These are phyloP conservation scores for Epicoccum nigrum DNA, from an alignment of 2,329 filamentous ascomycete species.

Conservation along the genomic window DNA sequence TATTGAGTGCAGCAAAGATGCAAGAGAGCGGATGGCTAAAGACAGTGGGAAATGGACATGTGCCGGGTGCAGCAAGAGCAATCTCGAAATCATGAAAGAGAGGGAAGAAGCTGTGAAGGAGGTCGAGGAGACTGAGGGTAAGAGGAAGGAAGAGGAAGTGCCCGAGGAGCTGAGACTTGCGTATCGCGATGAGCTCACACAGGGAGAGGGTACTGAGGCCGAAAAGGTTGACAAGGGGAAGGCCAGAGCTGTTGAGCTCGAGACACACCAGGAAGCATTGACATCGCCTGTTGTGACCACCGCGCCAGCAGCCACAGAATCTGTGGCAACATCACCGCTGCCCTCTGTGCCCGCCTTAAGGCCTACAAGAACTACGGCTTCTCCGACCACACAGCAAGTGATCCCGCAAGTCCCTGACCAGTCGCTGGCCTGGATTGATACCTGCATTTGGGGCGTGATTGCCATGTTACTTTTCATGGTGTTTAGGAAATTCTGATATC, in stretches of 20 bases:
- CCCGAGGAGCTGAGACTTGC: conserved; percentile 67
- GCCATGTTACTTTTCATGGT: conserved; percentile 75
- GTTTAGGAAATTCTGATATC: conserved; percentile 52
- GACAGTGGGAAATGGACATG: conserved; percentile 73
- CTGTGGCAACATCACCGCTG: neutral
- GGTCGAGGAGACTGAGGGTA: conserved; percentile 51
- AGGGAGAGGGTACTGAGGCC: conserved; percentile 29
- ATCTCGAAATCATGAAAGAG: conserved; percentile 75
- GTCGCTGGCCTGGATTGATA: conserved; percentile 78
- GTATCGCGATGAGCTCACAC: conserved; percentile 73
- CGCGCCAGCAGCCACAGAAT: neutral
- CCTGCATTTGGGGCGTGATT: conserved; percentile 75
- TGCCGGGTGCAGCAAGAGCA: conserved; percentile 70
- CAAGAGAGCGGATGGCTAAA: conserved; percentile 71
- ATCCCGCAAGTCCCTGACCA: conserved; percentile 52
- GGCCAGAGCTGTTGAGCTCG: conserved; percentile 19
- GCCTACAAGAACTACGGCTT: conserved; percentile 24
- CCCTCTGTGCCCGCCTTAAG: conserved; percentile 4
- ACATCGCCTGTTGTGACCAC: conserved; percentile 15
- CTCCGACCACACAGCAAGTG: conserved; percentile 23
- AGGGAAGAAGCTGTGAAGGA: conserved; percentile 65
- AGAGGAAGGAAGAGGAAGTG: conserved; percentile 53
- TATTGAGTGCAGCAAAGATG: conserved; percentile 71
- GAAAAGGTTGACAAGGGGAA: conserved; percentile 32
- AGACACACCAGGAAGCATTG: neutral